Evolutionary conservation across 352 stramenopile species (phyloP).

Genomic region (Albugo candida): DNA sequence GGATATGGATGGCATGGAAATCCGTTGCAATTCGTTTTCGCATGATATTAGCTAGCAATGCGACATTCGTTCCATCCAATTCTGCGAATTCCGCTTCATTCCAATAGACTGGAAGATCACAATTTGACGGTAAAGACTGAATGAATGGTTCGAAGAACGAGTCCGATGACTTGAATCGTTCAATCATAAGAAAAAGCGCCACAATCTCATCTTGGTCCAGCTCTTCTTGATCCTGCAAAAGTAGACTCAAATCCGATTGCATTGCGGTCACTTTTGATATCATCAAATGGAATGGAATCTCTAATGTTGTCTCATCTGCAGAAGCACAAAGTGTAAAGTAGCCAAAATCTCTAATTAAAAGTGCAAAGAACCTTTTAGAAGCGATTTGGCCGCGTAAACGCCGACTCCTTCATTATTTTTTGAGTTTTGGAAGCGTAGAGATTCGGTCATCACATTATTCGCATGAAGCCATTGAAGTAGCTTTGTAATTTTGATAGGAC

Average conservation of each 20-base stretch:
- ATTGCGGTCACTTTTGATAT: slow-evolving; percentile 26
- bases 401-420: slow-evolving; percentile 18
- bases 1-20: slow-evolving; percentile 33
- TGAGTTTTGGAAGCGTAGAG: neutral
- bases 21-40: slow-evolving; percentile 29
- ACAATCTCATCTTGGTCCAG: slow-evolving; percentile 29
- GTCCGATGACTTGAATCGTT: slow-evolving; percentile 17
- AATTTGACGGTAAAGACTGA: slow-evolving; percentile 22
- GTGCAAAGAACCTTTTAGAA: slow-evolving; percentile 8
- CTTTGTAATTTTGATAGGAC: too few relatives aligned
- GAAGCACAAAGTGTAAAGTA: neutral
- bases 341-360: neutral
- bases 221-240: slow-evolving; percentile 20
- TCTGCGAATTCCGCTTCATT: slow-evolving; percentile 19
- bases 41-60: slow-evolving; percentile 45
- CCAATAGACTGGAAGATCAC: slow-evolving; percentile 44
- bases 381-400: slow-evolving; percentile 20
- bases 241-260: slow-evolving; percentile 17
- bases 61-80: slow-evolving; percentile 30
- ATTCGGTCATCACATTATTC: neutral
- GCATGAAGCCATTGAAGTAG: too few relatives aligned
- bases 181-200: slow-evolving; percentile 37
- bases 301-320: slow-evolving; percentile 19
- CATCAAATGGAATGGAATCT: slow-evolving; percentile 26
- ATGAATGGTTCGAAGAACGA: slow-evolving; percentile 43